phyloP scores from a whole-genome alignment of 139 green algal species.

The Chlamydomonas sphaeroides region DNA sequence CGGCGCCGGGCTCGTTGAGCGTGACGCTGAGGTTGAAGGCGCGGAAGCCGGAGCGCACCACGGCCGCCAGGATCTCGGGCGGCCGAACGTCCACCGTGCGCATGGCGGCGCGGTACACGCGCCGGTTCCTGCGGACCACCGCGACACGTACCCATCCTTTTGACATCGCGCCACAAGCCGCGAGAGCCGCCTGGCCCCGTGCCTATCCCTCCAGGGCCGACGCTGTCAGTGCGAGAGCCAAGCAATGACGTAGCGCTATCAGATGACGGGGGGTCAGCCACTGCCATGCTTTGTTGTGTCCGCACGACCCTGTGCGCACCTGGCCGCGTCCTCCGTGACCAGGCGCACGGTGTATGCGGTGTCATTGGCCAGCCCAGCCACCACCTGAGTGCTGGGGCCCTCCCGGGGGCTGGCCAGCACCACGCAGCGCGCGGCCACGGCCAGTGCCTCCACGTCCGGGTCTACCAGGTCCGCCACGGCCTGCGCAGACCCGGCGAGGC shows the following conservation, averaged over 20 bases:
- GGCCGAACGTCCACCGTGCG: slow-evolving; percentile 52
- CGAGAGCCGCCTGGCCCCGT: too few species aligned
- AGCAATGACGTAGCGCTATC: too few species aligned
- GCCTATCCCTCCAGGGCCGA: too few species aligned
- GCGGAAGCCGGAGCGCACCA: slow-evolving; percentile 37
- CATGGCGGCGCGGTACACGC: slow-evolving; percentile 13
- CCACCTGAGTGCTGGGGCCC: neutral
- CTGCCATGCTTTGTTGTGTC: too few species aligned
- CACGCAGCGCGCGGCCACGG: slow-evolving; percentile 1
- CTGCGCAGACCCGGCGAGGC: neutral
- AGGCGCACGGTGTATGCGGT: slow-evolving; percentile 49
- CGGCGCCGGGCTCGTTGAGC: slow-evolving; percentile 48
- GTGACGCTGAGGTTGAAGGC: slow-evolving; percentile 40
- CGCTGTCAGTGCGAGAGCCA: too few species aligned
- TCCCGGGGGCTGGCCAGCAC: neutral
- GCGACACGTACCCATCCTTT: too few species aligned
- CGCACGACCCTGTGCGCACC: neutral
- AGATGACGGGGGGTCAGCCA: too few species aligned
- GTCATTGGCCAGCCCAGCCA: slow-evolving; percentile 33
- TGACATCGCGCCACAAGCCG: too few species aligned
- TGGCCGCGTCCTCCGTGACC: slow-evolving; percentile 28
- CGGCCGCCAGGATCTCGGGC: slow-evolving; percentile 29
- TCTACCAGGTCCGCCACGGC: neutral
- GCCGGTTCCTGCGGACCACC: slow-evolving; percentile 42
- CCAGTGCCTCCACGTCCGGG: neutral